Base-by-base conservation (phyloP, 192 early-diverging fungal species). In the Chytriomyces sp. region DNA sequence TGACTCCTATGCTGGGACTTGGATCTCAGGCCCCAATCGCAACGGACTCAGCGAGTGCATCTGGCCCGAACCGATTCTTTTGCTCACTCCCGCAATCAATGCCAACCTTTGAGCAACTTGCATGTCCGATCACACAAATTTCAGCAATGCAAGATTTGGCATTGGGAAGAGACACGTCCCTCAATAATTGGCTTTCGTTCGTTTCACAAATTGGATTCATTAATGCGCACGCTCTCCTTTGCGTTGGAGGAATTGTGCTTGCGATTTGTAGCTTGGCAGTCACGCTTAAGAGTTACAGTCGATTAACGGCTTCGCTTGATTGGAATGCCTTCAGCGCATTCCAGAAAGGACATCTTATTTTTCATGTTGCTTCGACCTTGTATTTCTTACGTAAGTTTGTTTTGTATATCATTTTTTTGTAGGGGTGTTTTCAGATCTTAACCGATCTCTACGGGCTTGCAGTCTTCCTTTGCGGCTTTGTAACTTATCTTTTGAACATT, bases 121-220 rank as follows among this genome's bases (percentile, higher is more conserved):
- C n/a, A n/a, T n/a, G n/a, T n/a, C n/a, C n/a, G n/a, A n/a, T n/a
- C n/a, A n/a, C n/a, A n/a, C n/a, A n/a, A n/a, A n/a, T n/a, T n/a
- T n/a, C n/a, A n/a, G n/a, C n/a, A n/a, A n/a, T n/a, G n/a, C n/a
- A n/a, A n/a, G n/a, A n/a, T n/a, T n/a, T n/a, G n/a, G n/a, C n/a
- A n/a, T n/a, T n/a, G n/a, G n/a, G n/a, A n/a, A n/a, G n/a, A n/a
- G n/a, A n/a, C n/a, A n/a, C n/a, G n/a, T 49, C 44, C 22, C 12
- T 49, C 44, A 49, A 49, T 2, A 12, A 49, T 1, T 70, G 68
- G 68, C 52, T 70, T 30, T 25, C 52, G 26, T 70, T 40, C 53
- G 59, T 70, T 25, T 59, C 68, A 4, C 55, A 70, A 25, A 33
- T 70, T 22, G 68, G 68, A 33, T 70, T 59, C 68, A 70, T 57